Conservation (phyloP, 768 basidiomycete species). For the Phlebiopsis flavidoalba region DNA sequence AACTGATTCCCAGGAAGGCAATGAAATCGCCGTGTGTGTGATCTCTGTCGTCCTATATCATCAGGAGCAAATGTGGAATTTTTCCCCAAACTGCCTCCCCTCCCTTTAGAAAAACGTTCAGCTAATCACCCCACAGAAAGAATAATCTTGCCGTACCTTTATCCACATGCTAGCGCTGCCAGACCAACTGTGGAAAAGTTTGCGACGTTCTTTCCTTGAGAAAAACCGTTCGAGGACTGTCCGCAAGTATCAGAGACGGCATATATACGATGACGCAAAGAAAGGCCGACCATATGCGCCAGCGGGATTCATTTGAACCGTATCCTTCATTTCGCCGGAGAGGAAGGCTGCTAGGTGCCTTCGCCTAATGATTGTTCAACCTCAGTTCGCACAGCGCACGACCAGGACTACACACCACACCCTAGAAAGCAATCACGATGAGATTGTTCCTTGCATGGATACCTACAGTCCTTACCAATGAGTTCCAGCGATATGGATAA, state of each 20-base stretch:
- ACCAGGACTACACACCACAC: constrained; percentile 50
- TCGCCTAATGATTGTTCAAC: constrained; percentile 47
- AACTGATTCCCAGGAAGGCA: constrained; percentile 55
- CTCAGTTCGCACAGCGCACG: neutral
- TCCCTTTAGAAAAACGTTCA: constrained; percentile 41
- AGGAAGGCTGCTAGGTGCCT: constrained; percentile 94
- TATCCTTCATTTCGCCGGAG: constrained; percentile 95
- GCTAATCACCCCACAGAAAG: neutral
- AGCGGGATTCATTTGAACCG: constrained; percentile 78
- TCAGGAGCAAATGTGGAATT: constrained; percentile 73
- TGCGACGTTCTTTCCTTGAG: constrained; percentile 81
- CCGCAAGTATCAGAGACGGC: neutral
- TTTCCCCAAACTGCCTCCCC: constrained; percentile 85
- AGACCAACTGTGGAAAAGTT: constrained; percentile 91
- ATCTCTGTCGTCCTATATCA: constrained; percentile 45
- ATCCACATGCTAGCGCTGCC: constrained; percentile 94
- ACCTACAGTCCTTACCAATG: constrained; percentile 52
- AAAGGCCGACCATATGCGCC: constrained; percentile 59
- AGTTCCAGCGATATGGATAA: constrained; percentile 82
- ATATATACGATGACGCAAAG: neutral
- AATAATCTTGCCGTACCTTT: constrained; percentile 46
- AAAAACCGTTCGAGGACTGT: constrained; percentile 85
- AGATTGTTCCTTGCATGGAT: neutral
- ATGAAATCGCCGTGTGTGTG: constrained; percentile 81
- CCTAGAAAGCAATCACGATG: constrained; percentile 34